Evolutionary conservation across 164 flowering plant species (phyloP), one percentile per base, ranked within the genome.

Genomic region (Euptelea pleiosperma): DNA sequence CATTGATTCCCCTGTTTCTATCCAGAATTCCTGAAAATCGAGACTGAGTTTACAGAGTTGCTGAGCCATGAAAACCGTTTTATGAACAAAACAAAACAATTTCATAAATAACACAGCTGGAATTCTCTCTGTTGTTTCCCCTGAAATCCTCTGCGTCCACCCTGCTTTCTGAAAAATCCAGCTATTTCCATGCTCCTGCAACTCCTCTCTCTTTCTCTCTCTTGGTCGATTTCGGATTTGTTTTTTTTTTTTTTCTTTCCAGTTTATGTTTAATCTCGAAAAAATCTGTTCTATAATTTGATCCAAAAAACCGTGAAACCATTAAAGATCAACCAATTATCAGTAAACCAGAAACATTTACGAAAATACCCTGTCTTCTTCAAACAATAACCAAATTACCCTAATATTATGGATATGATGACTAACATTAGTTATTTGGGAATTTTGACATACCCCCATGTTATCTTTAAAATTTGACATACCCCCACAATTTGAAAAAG

Each of bases 101-200:
- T n/a, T n/a, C n/a, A n/a, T n/a, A n/a, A n/a, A n/a, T n/a, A n/a
- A 26, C 40, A 61, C 47, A 56, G 65, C 62, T 61, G 66, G 57
- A 61, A 49, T 51, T 41, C 48, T 61, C 11, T 52, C 64, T 41
- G 57, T 41, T 5, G 39, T 22, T 21, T 51, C 45, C 18, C 57
- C 57, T 49, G 53, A 44, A 68, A 41, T 34, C 53, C 53, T 43
- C 25, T 31, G 3, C 26, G 43, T 24, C 46, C 35, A 55, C 39
- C 43, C 14, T 51, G 29, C n/a, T n/a, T n/a, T n/a, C n/a, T n/a
- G n/a, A 55, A 37, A 47, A 33, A 10, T 33, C 55, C 65, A 60
- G 50, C 51, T 50, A 41, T 49, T 55, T 34, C 31, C 40, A 11
- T 34, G 24, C 10, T 50, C 33, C 18, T n/a, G n/a, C n/a, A n/a